A percentile compares a stretch with the other conserved stretches of the same genome.
phyloP scores from a whole-genome alignment of 352 stramenopile species.

The Aphanomyces stellatus region DNA sequence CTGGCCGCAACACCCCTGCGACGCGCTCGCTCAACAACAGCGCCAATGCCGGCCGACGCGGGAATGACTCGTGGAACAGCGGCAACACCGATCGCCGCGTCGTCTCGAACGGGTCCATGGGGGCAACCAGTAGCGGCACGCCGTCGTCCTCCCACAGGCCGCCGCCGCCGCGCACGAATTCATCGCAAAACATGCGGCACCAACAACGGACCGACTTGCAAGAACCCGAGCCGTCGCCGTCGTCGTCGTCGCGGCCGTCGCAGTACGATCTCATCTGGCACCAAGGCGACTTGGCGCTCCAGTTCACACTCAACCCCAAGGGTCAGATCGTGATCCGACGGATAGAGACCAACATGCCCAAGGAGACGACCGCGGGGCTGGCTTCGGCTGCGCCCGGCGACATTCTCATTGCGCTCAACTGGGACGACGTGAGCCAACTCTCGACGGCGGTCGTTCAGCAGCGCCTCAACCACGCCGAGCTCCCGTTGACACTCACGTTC shows the following conservation, averaged over 20 bases:
- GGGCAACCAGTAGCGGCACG: neutral
- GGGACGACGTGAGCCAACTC: slow-evolving; percentile 7
- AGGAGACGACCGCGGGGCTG: slow-evolving; percentile 16
- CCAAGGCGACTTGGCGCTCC: neutral
- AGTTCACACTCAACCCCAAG: slow-evolving; percentile 5
- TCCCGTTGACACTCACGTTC: slow-evolving; percentile 17
- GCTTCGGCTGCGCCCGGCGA: neutral
- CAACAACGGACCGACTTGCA: neutral
- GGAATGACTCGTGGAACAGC: neutral
- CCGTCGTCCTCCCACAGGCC: neutral
- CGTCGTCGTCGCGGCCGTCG: neutral
- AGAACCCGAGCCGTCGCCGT: slow-evolving; percentile 4
- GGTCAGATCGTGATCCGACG: slow-evolving; percentile 4
- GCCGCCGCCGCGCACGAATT: neutral
- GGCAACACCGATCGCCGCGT: neutral
- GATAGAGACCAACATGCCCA: slow-evolving; percentile 2
- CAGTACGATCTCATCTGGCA: slow-evolving; percentile 22
- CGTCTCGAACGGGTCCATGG: neutral
- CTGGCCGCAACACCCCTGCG: neutral
- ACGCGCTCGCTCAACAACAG: neutral
- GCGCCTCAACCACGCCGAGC: neutral
- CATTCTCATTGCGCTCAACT: slow-evolving; percentile 16
- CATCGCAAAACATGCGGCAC: neutral
- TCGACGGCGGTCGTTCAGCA: neutral
- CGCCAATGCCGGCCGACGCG: neutral